These are phyloP conservation scores for Zopfia rhizophila DNA, from an alignment of 2,329 filamentous ascomycete genomes.

Conservation along the genomic window DNA sequence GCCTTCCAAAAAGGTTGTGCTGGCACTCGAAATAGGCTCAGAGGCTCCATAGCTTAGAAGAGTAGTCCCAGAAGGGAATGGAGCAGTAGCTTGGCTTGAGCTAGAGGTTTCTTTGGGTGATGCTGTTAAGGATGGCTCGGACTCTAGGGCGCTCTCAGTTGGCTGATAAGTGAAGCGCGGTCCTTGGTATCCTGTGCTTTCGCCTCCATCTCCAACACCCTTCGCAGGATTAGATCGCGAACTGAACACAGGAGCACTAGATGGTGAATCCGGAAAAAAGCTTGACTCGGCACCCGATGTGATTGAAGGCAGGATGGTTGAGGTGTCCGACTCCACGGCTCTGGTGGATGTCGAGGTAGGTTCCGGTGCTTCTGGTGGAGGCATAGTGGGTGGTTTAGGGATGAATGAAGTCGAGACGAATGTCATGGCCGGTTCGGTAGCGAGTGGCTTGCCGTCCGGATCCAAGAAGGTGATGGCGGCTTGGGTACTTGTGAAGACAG, in stretches of 20 bases:
- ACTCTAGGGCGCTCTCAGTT: conserved; percentile 22
- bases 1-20: too few species aligned
- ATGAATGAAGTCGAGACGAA: conserved; percentile 45
- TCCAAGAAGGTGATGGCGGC: conserved; percentile 46
- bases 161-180: conserved; percentile 41
- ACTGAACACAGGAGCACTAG: conserved; percentile 1
- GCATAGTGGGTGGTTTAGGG: conserved; percentile 27
- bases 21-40: too few species aligned
- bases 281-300: too few species aligned
- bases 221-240: conserved; percentile 2
- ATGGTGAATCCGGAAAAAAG: not conserved
- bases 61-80: conserved; percentile 2
- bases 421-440: conserved; percentile 39
- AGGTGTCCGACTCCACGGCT: not conserved
- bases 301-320: not conserved
- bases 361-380: conserved; percentile 19
- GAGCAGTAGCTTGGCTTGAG: conserved; percentile 3
- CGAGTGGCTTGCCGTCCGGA: conserved; percentile 42
- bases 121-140: conserved; percentile 1
- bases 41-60: conserved; percentile 1
- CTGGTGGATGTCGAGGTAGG: conserved; percentile 7
- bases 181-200: conserved; percentile 20
- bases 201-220: not conserved
- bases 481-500: conserved; percentile 37
- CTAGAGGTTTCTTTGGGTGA: conserved; percentile 11